Percentiles rank a stretch among this genome's conserved stretches.
These are phyloP conservation scores for Diplocarpon rosae DNA, from an alignment of 2,329 filamentous ascomycete genomes.

Conservation along the genomic window DNA sequence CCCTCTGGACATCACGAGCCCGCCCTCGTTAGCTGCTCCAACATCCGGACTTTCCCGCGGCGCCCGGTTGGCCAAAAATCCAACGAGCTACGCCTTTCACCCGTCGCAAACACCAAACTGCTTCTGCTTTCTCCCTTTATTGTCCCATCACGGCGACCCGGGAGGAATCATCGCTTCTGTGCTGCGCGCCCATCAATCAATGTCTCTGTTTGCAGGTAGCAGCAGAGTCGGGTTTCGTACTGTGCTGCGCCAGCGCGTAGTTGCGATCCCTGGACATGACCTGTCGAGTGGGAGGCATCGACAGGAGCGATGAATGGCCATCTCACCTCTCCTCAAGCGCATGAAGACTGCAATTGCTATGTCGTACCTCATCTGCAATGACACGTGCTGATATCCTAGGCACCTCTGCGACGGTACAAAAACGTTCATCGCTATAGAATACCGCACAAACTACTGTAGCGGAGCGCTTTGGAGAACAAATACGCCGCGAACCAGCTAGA, in stretches of 20 bases:
- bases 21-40: slow-evolving; percentile 22
- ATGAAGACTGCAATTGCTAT: slow-evolving; percentile 16
- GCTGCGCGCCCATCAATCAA: slow-evolving; percentile 21
- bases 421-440: slow-evolving; percentile 24
- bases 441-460: slow-evolving; percentile 26
- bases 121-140: slow-evolving; percentile 18
- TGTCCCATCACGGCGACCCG: slow-evolving; percentile 18
- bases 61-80: slow-evolving; percentile 14
- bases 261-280: slow-evolving; percentile 13
- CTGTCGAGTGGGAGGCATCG: slow-evolving; percentile 7
- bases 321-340: slow-evolving; percentile 20
- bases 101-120: slow-evolving; percentile 22
- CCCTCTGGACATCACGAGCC: slow-evolving; percentile 20
- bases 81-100: slow-evolving; percentile 20
- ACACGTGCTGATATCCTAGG: slow-evolving; percentile 29
- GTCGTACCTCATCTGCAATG: slow-evolving; percentile 25
- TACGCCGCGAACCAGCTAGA: slow-evolving; percentile 18
- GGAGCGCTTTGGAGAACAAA: slow-evolving; percentile 24
- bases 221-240: background rate
- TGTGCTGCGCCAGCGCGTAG: slow-evolving; percentile 15
- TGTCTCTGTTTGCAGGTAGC: slow-evolving; percentile 18
- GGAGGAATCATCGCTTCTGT: slow-evolving; percentile 10
- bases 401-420: slow-evolving; percentile 23
- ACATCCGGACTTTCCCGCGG: slow-evolving; percentile 20
- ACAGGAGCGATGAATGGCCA: slow-evolving; percentile 10